phyloP scores from a whole-genome alignment of 345 rosid species.

The Kernera saxatilis region DNA sequence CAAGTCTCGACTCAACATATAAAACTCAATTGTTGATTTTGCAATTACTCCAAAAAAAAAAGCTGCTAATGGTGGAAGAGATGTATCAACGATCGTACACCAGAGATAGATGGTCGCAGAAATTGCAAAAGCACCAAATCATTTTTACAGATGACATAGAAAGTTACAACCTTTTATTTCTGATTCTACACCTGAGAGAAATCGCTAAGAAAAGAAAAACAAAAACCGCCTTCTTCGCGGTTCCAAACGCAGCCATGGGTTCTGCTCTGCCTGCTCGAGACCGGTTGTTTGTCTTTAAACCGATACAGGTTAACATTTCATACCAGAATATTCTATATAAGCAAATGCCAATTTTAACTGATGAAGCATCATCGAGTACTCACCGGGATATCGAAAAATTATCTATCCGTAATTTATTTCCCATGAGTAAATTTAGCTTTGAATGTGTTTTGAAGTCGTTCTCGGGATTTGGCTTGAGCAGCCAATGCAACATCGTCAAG shows the following conservation, averaged over 20 bases:
- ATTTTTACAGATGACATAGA: not conserved
- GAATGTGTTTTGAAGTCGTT: constrained; percentile 49
- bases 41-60: not conserved
- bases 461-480: constrained; percentile 58
- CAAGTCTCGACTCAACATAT: no score
- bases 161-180: not conserved
- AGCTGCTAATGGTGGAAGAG: not conserved
- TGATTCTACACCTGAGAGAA: not conserved
- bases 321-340: not conserved
- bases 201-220: not conserved
- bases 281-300: not conserved
- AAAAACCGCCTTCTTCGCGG: not conserved
- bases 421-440: constrained; percentile 38
- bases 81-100: not conserved
- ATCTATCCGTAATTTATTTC: not conserved
- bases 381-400: not conserved
- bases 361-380: not conserved
- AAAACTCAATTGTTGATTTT: no score
- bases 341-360: not conserved
- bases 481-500: constrained; percentile 72
- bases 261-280: not conserved
- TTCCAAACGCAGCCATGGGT: not conserved
- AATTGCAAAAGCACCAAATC: not conserved
- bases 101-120: not conserved
- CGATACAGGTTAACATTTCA: not conserved